These are phyloP conservation scores for Pichia paraexigua DNA, from an alignment of 805 yeast genomes.

Conservation along the genomic window DNA sequence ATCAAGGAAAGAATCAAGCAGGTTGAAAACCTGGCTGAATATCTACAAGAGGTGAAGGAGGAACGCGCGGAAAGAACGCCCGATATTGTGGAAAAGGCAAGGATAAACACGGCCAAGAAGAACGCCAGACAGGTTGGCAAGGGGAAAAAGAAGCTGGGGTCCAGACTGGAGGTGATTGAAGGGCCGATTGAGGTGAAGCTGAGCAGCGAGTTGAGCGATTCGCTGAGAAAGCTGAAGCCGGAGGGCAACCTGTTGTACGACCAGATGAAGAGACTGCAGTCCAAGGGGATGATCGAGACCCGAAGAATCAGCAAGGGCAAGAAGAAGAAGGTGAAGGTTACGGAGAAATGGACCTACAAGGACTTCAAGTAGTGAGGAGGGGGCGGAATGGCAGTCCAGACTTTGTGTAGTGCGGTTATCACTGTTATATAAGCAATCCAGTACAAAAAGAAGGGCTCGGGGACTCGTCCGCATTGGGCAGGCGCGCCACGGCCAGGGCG, in stretches of 20 bases:
- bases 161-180: constrained; percentile 36
- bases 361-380: constrained; percentile 71
- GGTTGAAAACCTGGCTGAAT: constrained; percentile 42
- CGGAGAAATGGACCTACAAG: constrained; percentile 91
- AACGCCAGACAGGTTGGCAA: constrained; percentile 21
- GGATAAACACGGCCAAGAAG: constrained; percentile 12
- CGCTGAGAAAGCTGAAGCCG: constrained; percentile 75
- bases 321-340: constrained; percentile 63
- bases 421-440: too few species aligned
- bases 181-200: constrained; percentile 67
- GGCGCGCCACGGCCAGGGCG: too few species aligned
- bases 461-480: too few species aligned
- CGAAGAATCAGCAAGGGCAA: constrained; percentile 60
- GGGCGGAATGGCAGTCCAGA: too few species aligned
- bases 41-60: constrained; percentile 24
- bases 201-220: constrained; percentile 80
- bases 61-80: not conserved
- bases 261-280: constrained; percentile 72
- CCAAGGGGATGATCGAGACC: constrained; percentile 79
- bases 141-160: constrained; percentile 32
- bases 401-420: too few species aligned
- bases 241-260: constrained; percentile 86
- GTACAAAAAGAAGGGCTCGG: too few species aligned
- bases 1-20: constrained; percentile 56
- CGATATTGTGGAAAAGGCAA: constrained; percentile 1